phyloP scores from a whole-genome alignment of 2,329 filamentous ascomycete genomes.

The Xylaria hypoxylon region DNA sequence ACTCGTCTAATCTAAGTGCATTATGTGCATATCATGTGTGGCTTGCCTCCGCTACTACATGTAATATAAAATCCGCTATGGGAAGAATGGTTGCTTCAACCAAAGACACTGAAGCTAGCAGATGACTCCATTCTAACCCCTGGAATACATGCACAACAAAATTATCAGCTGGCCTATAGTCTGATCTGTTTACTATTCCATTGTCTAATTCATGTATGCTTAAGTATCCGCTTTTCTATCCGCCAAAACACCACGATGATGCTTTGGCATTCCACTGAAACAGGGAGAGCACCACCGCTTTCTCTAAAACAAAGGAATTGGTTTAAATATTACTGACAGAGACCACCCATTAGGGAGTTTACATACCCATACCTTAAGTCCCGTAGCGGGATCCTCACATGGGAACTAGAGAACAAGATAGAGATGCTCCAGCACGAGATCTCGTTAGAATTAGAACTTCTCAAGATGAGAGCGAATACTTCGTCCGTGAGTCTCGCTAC shows the following conservation, averaged over 20 bases:
- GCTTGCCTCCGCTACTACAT: conserved; percentile 8
- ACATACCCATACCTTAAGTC: conserved; percentile 2
- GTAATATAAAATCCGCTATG: conserved; percentile 14
- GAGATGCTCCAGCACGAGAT: conserved; percentile 2
- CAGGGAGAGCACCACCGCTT: background rate
- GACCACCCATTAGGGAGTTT: background rate
- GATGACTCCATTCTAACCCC: conserved; percentile 26
- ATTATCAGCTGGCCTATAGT: conserved; percentile 11
- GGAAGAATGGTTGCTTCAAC: conserved; percentile 17
- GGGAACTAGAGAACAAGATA: background rate
- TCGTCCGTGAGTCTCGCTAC: background rate
- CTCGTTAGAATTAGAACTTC: background rate
- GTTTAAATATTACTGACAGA: background rate
- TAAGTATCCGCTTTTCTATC: conserved; percentile 4
- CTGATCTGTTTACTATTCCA: conserved; percentile 3
- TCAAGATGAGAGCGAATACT: background rate
- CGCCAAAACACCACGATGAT: background rate
- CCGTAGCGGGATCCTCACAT: conserved; percentile 5
- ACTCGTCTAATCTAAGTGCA: conserved; percentile 11
- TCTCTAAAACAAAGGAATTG: background rate
- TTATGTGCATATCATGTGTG: conserved; percentile 8
- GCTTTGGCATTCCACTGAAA: background rate
- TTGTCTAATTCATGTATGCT: background rate
- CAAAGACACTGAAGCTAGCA: conserved; percentile 19
- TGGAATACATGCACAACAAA: conserved; percentile 17